Conservation (phyloP, 208 protist species). For the Strigomonas galati region DNA sequence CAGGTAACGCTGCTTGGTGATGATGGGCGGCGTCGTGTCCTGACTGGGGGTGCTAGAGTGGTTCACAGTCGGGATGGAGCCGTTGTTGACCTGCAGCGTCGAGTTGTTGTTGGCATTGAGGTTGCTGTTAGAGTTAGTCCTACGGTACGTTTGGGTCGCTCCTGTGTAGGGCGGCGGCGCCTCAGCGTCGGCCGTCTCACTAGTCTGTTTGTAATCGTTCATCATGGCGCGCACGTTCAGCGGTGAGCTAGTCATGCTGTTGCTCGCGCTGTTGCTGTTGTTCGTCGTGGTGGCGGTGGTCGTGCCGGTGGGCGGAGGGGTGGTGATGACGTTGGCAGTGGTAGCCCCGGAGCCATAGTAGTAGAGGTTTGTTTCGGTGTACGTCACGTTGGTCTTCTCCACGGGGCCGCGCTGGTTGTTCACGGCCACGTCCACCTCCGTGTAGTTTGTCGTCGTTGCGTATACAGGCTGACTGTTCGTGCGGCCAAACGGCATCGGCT, state of each 20-base stretch:
- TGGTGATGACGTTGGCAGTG: no score
- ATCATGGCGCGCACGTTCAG: conserved; percentile 1
- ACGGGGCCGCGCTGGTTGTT: background rate
- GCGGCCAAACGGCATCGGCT: conserved; percentile 21
- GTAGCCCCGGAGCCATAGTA: no score
- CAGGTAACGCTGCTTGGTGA: conserved; percentile 4
- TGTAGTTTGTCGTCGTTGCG: conserved; percentile 3
- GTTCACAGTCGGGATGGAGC: no score
- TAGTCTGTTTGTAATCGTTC: background rate
- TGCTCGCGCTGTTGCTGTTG: background rate
- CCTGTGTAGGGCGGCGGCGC: background rate
- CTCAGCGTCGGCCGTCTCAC: background rate
- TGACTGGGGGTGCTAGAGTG: no score
- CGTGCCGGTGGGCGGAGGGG: no score
- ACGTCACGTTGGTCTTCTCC: no score
- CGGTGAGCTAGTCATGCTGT: no score
- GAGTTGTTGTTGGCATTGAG: no score
- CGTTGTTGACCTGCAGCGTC: no score
- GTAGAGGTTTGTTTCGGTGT: no score
- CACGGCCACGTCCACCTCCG: background rate
- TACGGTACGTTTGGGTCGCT: conserved; percentile 6
- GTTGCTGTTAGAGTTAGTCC: conserved; percentile 1
- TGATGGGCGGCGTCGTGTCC: background rate
- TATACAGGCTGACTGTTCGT: conserved; percentile 23
- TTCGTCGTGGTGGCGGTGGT: background rate